phyloP scores from a whole-genome alignment of 1,284 basidiomycete genomes.

The Irpex sp. region DNA sequence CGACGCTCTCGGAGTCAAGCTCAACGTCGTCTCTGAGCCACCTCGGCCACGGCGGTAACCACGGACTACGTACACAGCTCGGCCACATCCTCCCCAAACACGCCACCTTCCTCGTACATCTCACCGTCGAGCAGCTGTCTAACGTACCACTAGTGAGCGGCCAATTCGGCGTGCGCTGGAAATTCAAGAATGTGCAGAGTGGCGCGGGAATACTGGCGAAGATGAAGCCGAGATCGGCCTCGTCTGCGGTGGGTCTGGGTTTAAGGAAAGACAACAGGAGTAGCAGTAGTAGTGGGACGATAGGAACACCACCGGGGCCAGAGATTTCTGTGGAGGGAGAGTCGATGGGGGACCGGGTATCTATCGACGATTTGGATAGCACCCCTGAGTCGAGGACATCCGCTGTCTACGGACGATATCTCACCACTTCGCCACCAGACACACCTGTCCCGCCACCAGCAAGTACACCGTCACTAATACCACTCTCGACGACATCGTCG shows the following conservation, averaged over 20 bases:
- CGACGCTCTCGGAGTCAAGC: slow-evolving; percentile 15
- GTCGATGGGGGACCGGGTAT: not conserved
- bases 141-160: slow-evolving; percentile 76
- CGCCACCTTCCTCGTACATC: slow-evolving; percentile 61
- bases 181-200: slow-evolving; percentile 61
- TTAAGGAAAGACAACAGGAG: slow-evolving; percentile 29
- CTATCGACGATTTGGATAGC: slow-evolving; percentile 10
- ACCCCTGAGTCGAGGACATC: slow-evolving; percentile 4
- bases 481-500: slow-evolving; percentile 1
- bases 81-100: slow-evolving; percentile 53
- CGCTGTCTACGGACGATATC: slow-evolving; percentile 10
- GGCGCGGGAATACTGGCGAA: slow-evolving; percentile 35
- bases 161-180: slow-evolving; percentile 75
- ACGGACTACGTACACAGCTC: slow-evolving; percentile 38
- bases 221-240: slow-evolving; percentile 34
- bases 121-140: slow-evolving; percentile 69
- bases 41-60: slow-evolving; percentile 7
- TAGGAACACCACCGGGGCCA: slow-evolving; percentile 12
- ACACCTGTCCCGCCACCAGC: slow-evolving; percentile 1
- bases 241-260: slow-evolving; percentile 16
- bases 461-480: not conserved
- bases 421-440: slow-evolving; percentile 7
- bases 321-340: slow-evolving; percentile 23
- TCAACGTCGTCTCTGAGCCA: slow-evolving; percentile 15
- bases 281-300: slow-evolving; percentile 25